These are phyloP conservation scores for Penicillium sp. DNA, from an alignment of 2,329 filamentous ascomycete genomes.

Conservation along the genomic window DNA sequence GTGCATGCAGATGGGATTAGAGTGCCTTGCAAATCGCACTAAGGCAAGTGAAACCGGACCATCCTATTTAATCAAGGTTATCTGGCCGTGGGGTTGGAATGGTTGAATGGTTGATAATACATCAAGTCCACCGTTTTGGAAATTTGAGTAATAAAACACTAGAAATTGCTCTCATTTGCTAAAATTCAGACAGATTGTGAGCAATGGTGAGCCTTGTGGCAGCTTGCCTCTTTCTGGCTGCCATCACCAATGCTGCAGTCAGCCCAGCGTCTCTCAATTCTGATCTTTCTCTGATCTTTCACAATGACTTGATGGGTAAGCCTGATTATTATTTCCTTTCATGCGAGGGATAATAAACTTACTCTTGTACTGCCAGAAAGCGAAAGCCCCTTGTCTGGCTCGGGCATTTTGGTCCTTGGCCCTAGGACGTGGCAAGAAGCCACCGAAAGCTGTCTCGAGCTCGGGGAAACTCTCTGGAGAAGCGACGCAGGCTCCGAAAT, in stretches of 20 bases:
- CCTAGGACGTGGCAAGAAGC: slow-evolving; percentile 17
- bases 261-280: slow-evolving; percentile 15
- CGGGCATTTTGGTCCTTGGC: slow-evolving; percentile 19
- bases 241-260: slow-evolving; percentile 7
- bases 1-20: neutral
- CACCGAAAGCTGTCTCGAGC: slow-evolving; percentile 10
- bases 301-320: slow-evolving; percentile 22
- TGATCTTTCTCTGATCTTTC: slow-evolving; percentile 21
- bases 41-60: neutral
- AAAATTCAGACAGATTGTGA: neutral
- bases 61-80: neutral
- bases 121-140: too few relatives aligned
- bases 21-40: neutral
- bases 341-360: neutral
- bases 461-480: slow-evolving; percentile 21
- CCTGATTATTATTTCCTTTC: neutral
- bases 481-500: neutral
- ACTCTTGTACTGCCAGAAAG: slow-evolving; percentile 8
- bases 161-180: neutral
- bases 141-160: too few relatives aligned
- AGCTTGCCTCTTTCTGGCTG: slow-evolving; percentile 3
- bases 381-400: slow-evolving; percentile 15
- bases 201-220: slow-evolving; percentile 10
- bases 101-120: too few relatives aligned
- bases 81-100: neutral